Evolutionary conservation across 805 yeast genomes (phyloP).

Genomic region (Hanseniaspora hatyaiensis): DNA sequence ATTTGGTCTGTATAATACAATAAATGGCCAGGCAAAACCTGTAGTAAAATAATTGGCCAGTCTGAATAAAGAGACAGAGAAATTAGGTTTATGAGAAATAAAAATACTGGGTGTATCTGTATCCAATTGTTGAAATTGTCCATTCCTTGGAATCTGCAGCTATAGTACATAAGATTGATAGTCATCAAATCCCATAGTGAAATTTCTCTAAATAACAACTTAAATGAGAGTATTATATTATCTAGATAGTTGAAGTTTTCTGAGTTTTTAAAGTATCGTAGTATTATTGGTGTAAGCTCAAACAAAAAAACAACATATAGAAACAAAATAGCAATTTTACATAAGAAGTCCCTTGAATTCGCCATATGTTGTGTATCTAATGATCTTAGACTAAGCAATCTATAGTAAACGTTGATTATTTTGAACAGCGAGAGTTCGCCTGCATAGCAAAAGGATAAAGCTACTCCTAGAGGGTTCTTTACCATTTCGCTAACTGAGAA

Average conservation of each 20-base stretch:
- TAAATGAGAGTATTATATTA: neutral
- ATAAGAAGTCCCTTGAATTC: neutral
- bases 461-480: neutral
- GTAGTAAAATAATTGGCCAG: neutral
- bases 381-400: neutral
- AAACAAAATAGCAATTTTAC: neutral
- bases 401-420: conserved; percentile 1
- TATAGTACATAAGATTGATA: conserved; percentile 5
- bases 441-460: conserved; percentile 2
- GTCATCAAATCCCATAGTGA: conserved; percentile 7
- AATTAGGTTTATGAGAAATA: neutral
- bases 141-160: neutral
- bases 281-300: neutral
- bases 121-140: conserved; percentile 11
- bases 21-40: conserved; percentile 6
- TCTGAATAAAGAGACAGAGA: neutral
- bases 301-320: neutral
- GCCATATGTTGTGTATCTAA: conserved; percentile 1
- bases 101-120: conserved; percentile 3
- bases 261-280: neutral
- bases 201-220: neutral
- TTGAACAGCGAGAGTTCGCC: neutral
- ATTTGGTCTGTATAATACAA: conserved; percentile 1
- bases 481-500: neutral
- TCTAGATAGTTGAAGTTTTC: neutral